A percentile compares a stretch with the other conserved stretches of the same genome.
phyloP scores from a whole-genome alignment of 805 yeast genomes.

The Isabelozyma rhagii region DNA sequence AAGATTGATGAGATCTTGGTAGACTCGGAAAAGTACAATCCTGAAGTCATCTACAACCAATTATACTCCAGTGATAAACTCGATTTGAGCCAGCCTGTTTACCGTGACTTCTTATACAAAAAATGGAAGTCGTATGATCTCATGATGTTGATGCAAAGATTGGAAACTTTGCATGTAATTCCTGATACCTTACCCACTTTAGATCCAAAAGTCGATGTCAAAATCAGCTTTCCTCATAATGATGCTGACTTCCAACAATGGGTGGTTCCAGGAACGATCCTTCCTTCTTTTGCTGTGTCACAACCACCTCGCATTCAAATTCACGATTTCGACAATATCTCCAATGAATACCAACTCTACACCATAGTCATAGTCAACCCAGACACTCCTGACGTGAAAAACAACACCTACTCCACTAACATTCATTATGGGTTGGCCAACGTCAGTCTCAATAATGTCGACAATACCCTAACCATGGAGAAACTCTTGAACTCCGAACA shows the following conservation, averaged over 20 bases:
- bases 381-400: constrained; percentile 75
- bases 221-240: constrained; percentile 71
- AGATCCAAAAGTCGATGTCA: constrained; percentile 73
- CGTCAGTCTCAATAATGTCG: constrained; percentile 55
- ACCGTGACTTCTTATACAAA: constrained; percentile 60
- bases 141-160: constrained; percentile 86
- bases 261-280: constrained; percentile 74
- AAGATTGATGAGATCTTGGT: constrained; percentile 31
- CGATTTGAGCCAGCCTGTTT: constrained; percentile 78
- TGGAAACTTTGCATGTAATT: constrained; percentile 78
- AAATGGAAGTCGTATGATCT: constrained; percentile 71
- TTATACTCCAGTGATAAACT: constrained; percentile 44
- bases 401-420: constrained; percentile 66
- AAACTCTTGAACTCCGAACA: constrained; percentile 35
- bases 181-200: constrained; percentile 94
- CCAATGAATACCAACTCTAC: constrained; percentile 53
- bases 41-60: constrained; percentile 77
- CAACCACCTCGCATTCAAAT: constrained; percentile 77
- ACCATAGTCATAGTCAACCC: constrained; percentile 85
- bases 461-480: constrained; percentile 51
- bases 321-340: constrained; percentile 59
- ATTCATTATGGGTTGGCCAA: constrained; percentile 77
- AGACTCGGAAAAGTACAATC: constrained; percentile 72
- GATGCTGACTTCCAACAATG: constrained; percentile 53
- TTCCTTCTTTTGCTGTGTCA: constrained; percentile 71